Base-by-base conservation (phyloP, 2,329 filamentous ascomycete genomes). In the Dactylellina sp. region DNA sequence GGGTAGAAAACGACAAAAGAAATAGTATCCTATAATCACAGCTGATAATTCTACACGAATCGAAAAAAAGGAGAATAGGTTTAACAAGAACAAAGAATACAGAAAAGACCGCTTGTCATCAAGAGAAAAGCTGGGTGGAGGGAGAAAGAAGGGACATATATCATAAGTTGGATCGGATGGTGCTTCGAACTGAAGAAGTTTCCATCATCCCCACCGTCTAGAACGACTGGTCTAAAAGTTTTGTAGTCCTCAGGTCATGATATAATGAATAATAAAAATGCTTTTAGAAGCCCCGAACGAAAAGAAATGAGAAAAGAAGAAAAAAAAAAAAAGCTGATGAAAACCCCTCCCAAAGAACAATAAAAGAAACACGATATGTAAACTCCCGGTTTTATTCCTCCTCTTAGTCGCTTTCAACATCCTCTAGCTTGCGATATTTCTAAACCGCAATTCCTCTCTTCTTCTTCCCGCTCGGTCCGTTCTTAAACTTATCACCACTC, bases 371-470 rank as follows among this genome's bases (percentile, higher is more conserved):
- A 24, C 24, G 44, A 52, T 5, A 24, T 65, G 46, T 52, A 40
- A 53, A 28, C 28, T 47, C 24, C 14, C 32, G 22, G 78, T 49
- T 78, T 79, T 28, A 20, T 22, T 22, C 42, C 62, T 76, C 79
- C 80, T 74, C 78, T 80, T 52, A 78, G 78, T 35, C 79, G 77
- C 4, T 20, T 76, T 74, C 57, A 82, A 82, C 60, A 82, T 80
- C 61, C 79, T 80, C 25, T 2, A 7, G 7, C 32, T 42, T n/a
- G 12, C 37, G 35, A 18, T n/a, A 22, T 46, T 25, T 32, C 24
- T 49, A 72, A 22, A 72, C 60, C n/a, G 80, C 78, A 47, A 80
- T 78, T 9, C 78, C 77, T 50, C 75, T 75, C 46, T 80, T 78
- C 59, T 80, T 79, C 55, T 77, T 77, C 55, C 76, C 78, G 11